A percentile compares a stretch with the other conserved stretches of the same genome.
Conservation (phyloP, 208 protist genomes). For the Trypanosomatidae sp. region DNA sequence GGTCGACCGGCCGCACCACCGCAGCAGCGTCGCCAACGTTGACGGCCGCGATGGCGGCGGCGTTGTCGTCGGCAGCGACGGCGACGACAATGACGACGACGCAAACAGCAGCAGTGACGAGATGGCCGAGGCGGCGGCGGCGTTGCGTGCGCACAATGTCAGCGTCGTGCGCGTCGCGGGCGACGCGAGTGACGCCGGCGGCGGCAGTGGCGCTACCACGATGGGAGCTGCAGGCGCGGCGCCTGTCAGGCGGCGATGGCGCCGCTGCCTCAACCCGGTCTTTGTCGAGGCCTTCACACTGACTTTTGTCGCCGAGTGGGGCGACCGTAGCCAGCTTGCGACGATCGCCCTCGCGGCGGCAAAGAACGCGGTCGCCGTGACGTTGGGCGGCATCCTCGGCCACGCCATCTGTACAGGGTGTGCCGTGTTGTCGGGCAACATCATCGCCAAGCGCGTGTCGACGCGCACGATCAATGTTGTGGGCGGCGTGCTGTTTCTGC, state of each 20-base stretch:
- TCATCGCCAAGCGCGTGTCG: slow-evolving; percentile 65
- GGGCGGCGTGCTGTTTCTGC: slow-evolving; percentile 66
- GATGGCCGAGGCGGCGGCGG: slow-evolving; percentile 72
- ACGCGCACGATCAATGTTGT: slow-evolving; percentile 68
- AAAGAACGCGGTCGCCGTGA: slow-evolving; percentile 90
- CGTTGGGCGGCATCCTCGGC: slow-evolving; percentile 85
- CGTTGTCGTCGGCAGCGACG: too few species aligned
- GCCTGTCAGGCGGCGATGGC: slow-evolving; percentile 35
- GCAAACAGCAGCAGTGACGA: slow-evolving; percentile 58
- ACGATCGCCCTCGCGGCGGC: slow-evolving; percentile 89
- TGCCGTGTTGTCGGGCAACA: slow-evolving; percentile 86
- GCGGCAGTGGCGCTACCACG: too few species aligned
- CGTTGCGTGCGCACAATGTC: slow-evolving; percentile 52
- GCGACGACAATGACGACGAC: background rate
- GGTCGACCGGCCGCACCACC: too few species aligned
- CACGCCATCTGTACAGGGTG: slow-evolving; percentile 91
- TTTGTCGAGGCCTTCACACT: slow-evolving; percentile 90
- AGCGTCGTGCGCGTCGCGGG: too few species aligned
- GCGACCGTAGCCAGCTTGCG: slow-evolving; percentile 94
- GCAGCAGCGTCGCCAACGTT: background rate
- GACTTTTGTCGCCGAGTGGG: slow-evolving; percentile 96
- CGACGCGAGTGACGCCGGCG: too few species aligned
- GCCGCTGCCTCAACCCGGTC: slow-evolving; percentile 42
- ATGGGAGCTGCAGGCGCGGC: too few species aligned
- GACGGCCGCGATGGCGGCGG: background rate